Evolutionary conservation across 2,329 filamentous ascomycete genomes (phyloP).

Genomic region (Coleophoma cylindrospora): DNA sequence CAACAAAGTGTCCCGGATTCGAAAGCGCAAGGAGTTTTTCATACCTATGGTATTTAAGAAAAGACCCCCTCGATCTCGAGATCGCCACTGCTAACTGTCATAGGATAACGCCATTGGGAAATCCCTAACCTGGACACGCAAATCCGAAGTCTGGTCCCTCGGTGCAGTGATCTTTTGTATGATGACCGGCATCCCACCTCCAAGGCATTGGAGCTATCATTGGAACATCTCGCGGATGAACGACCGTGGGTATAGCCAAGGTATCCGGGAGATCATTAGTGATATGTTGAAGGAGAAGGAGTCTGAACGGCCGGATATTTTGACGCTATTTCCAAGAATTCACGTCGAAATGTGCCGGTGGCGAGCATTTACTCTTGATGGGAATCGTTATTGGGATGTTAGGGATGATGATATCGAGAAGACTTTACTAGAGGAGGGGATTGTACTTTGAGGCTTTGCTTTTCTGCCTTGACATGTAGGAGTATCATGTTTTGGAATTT

Average conservation of each 20-base stretch:
- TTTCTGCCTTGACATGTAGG: background rate
- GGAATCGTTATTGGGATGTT: conserved; percentile 12
- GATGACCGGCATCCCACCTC: conserved; percentile 25
- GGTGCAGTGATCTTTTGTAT: conserved; percentile 23
- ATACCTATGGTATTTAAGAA: no score
- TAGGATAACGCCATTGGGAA: no score
- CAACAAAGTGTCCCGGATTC: no score
- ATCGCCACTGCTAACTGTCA: no score
- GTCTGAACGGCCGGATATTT: conserved; percentile 10
- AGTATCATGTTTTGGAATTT: no score
- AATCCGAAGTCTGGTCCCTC: conserved; percentile 20
- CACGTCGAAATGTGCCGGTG: conserved; percentile 16
- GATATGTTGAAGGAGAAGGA: conserved; percentile 16
- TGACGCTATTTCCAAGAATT: conserved; percentile 11
- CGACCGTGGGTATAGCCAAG: conserved; percentile 15
- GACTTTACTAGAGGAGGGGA: background rate
- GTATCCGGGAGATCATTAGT: conserved; percentile 15
- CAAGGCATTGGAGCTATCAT: conserved; percentile 14
- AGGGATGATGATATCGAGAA: conserved; percentile 8
- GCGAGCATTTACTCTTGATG: conserved; percentile 16
- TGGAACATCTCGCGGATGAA: conserved; percentile 21
- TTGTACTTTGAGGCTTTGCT: background rate
- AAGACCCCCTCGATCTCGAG: background rate
- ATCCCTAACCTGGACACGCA: no score
- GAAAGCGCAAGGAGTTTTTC: no score